Base-by-base conservation (phyloP, 2,329 filamentous ascomycete species). In the Trichophyton simii region DNA sequence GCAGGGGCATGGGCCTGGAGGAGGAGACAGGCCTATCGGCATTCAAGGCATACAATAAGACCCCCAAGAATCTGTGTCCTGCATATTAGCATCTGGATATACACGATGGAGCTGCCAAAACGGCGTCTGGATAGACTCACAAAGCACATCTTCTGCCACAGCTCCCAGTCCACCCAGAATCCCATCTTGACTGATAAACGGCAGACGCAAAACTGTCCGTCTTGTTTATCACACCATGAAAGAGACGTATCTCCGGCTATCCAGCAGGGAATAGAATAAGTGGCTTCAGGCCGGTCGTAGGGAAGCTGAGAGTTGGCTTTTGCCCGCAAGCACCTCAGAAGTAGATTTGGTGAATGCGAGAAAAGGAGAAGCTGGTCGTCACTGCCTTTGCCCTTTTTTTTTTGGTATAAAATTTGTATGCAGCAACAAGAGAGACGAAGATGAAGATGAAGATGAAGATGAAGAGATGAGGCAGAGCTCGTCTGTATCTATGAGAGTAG, bases 61-160 rank as follows among this genome's bases (percentile, higher is more conserved):
- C 83, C 82, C 42, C 80, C 88, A 57, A 95, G 81, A 34, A 90
- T 82, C 89, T 95, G 65, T 59, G 60, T 57, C 25, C 25, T 61
- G 22, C n/a, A 3, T n/a, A 15, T 44, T 42, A 60, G 5, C 7
- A 42, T 68, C 58, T 42, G 4, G 13, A 25, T 34, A 44, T 58
- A 25, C 20, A 58, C 9, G 13, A 15, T 31, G 22, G 0, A 38
- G n/a, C 31, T 58, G 15, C 3, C 3, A 15, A n/a, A 28, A n/a
- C 42, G 25, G n/a, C 34, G 25, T 22, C 42, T 18, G 44, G 20
- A 41, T n/a, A 22, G 22, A 80, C 88, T 79, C 78, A 95, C 91
- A 77, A 95, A 89, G 60, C 86, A 88, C 85, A 96, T 86, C 77
- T 95, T 85, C 79, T 94, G 84, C 91, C 91, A 96, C 68, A 94